These are phyloP conservation scores for Colletotrichum salicis DNA, from an alignment of 2,329 filamentous ascomycete species.

Conservation along the genomic window DNA sequence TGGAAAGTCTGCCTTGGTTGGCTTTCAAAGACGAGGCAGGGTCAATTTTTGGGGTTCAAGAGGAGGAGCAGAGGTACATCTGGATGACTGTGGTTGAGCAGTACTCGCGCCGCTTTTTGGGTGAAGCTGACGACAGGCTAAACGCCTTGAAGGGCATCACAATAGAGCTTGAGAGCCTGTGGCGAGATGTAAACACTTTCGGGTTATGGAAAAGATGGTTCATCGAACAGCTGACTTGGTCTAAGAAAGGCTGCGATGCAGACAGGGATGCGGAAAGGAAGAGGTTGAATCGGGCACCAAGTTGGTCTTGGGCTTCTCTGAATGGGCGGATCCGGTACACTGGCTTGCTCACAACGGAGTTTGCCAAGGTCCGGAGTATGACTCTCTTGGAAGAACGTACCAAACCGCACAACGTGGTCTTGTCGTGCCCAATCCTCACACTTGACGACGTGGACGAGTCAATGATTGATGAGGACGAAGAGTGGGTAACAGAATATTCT, in stretches of 20 bases:
- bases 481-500: background rate
- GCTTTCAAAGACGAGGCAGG: background rate
- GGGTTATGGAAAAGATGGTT: slow-evolving; percentile 26
- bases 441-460: background rate
- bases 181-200: slow-evolving; percentile 7
- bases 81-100: slow-evolving; percentile 26
- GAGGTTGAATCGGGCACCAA: slow-evolving; percentile 3
- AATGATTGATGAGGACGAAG: background rate
- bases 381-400: background rate
- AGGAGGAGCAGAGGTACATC: background rate
- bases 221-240: slow-evolving; percentile 25
- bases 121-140: background rate
- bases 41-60: background rate
- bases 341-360: background rate
- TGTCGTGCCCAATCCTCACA: background rate
- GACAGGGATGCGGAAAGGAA: background rate
- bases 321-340: slow-evolving; percentile 5
- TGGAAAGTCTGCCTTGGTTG: slow-evolving; percentile 13
- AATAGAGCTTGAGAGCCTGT: slow-evolving; percentile 19
- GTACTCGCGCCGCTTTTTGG: slow-evolving; percentile 11
- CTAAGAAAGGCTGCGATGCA: background rate
- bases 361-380: background rate
- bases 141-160: slow-evolving; percentile 4
- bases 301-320: slow-evolving; percentile 32
- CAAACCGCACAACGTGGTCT: background rate